Evolutionary conservation across 2,329 filamentous ascomycete species (phyloP).

Genomic region (Arthroderma sp.): DNA sequence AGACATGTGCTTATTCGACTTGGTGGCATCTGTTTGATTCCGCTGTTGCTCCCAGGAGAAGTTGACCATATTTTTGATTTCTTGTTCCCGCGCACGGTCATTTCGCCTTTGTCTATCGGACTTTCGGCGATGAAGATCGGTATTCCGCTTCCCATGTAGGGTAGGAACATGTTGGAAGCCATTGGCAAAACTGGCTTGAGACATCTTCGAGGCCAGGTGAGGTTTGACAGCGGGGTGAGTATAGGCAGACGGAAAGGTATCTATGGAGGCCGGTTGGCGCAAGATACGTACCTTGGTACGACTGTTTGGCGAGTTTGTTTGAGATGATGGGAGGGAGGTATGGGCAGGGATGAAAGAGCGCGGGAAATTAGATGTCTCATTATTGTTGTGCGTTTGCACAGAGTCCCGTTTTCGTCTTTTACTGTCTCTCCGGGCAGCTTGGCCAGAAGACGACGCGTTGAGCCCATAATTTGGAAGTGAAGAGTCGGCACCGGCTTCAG

Average conservation of each 20-base stretch:
- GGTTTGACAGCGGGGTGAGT: conserved; percentile 3
- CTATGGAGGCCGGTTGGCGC: conserved; percentile 14
- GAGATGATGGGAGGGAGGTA: conserved; percentile 1
- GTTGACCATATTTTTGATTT: conserved; percentile 67
- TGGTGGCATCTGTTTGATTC: conserved; percentile 42
- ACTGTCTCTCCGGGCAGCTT: conserved; percentile 18
- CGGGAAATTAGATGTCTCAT: conserved; percentile 8
- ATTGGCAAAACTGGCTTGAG: conserved; percentile 25
- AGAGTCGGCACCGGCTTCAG: too few species aligned
- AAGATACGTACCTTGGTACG: background rate
- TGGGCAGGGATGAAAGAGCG: conserved; percentile 4
- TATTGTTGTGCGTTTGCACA: conserved; percentile 8
- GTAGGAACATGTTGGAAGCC: conserved; percentile 36
- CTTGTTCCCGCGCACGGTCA: conserved; percentile 67
- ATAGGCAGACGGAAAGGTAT: conserved; percentile 10
- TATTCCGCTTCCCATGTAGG: conserved; percentile 45
- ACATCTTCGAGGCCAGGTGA: conserved; percentile 18
- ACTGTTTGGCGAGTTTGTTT: background rate
- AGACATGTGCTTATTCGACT: conserved; percentile 44
- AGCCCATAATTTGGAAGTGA: too few species aligned
- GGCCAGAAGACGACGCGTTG: conserved; percentile 10
- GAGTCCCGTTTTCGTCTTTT: conserved; percentile 20
- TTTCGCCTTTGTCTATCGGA: conserved; percentile 65
- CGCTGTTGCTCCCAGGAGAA: conserved; percentile 53
- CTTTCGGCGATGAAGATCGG: conserved; percentile 49